phyloP scores from a whole-genome alignment of 768 basidiomycete species.

The Coprinopsis cinerea region DNA sequence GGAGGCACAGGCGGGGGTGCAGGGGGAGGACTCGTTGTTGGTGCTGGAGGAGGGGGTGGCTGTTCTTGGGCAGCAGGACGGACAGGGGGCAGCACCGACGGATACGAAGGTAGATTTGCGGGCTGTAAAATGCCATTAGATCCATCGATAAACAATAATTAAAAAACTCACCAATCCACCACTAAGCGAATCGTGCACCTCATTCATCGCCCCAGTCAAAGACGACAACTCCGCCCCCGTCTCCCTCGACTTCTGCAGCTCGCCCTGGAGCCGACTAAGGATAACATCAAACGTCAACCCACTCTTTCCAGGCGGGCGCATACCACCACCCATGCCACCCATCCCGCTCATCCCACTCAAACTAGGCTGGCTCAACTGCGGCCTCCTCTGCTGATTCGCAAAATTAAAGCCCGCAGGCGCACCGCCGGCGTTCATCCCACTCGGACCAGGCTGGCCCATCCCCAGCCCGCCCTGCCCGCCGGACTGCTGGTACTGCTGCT shows the following conservation, averaged over 20 bases:
- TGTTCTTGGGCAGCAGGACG: conserved; percentile 33
- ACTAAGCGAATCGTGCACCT: conserved; percentile 89
- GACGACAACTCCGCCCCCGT: conserved; percentile 82
- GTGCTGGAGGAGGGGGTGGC: conserved; percentile 20
- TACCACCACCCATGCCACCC: conserved; percentile 71
- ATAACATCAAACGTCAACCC: conserved; percentile 93
- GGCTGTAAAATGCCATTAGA: conserved; percentile 35
- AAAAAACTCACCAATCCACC: conserved; percentile 62
- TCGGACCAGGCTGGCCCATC: conserved; percentile 10
- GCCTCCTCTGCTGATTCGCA: conserved; percentile 43
- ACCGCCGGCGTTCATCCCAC: neutral
- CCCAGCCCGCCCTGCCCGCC: conserved; percentile 11
- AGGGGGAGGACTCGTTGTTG: conserved; percentile 33
- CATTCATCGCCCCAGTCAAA: conserved; percentile 72
- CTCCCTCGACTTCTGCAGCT: conserved; percentile 93
- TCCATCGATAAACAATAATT: neutral
- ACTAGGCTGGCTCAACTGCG: conserved; percentile 52
- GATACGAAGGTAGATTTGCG: conserved; percentile 55
- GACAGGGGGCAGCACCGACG: conserved; percentile 61
- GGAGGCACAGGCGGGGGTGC: conserved; percentile 19
- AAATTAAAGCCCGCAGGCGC: conserved; percentile 15
- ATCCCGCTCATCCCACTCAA: conserved; percentile 65
- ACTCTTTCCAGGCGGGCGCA: conserved; percentile 72
- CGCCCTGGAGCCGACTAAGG: conserved; percentile 79
- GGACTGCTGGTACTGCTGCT: conserved; percentile 29